phyloP scores from a whole-genome alignment of 2,329 filamentous ascomycete genomes.

The Fusarium floridanum region DNA sequence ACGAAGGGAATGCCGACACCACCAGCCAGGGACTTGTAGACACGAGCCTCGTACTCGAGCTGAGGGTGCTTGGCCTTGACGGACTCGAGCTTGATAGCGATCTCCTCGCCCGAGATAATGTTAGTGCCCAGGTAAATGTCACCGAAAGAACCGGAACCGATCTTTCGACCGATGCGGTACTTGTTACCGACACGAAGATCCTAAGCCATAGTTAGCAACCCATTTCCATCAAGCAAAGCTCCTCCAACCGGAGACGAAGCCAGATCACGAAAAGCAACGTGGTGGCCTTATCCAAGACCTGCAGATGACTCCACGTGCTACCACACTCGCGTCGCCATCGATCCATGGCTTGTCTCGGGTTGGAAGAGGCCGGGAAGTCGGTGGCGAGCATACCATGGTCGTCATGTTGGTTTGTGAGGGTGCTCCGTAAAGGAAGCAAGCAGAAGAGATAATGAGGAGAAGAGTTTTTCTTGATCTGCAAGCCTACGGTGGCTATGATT shows the following conservation, averaged over 20 bases:
- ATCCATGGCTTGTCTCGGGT: background rate
- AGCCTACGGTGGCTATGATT: conserved; percentile 37
- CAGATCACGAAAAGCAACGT: background rate
- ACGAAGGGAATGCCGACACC: conserved; percentile 99
- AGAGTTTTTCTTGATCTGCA: conserved; percentile 35
- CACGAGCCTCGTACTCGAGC: conserved; percentile 97
- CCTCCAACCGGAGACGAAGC: background rate
- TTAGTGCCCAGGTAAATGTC: conserved; percentile 99
- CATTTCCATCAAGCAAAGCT: background rate
- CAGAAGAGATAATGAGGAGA: background rate
- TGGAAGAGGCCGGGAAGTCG: background rate
- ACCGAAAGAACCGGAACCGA: conserved; percentile 96
- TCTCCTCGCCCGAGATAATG: conserved; percentile 99
- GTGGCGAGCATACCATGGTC: conserved; percentile 61
- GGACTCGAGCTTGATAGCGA: conserved; percentile 99
- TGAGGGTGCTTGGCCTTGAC: conserved; percentile 99
- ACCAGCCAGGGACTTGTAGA: conserved; percentile 90
- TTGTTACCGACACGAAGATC: conserved; percentile 99
- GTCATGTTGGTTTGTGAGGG: conserved; percentile 57
- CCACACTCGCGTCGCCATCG: background rate
- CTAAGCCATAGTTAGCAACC: conserved; percentile 61
- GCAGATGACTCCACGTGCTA: background rate
- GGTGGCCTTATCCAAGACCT: background rate
- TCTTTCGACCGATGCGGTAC: conserved; percentile 99
- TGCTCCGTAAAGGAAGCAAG: conserved; percentile 42